A percentile compares a stretch with the other conserved stretches of the same genome.
phyloP scores from a whole-genome alignment of 1,284 basidiomycete genomes.

The Tylopilus sp. region DNA sequence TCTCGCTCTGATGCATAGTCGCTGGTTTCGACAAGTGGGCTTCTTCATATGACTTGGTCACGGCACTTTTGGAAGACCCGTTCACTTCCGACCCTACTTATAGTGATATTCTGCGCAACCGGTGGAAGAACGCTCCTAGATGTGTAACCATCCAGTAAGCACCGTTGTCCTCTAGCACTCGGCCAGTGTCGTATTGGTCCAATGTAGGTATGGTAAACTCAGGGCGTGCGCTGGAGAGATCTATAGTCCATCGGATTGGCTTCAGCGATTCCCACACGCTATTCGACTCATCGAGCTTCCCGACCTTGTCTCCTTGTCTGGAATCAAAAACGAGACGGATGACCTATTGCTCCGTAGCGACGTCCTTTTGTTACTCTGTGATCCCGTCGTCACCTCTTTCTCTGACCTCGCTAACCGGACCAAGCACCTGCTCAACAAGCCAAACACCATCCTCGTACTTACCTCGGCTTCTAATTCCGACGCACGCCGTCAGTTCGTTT shows the following conservation, averaged over 20 bases:
- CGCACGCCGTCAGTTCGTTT: conserved; percentile 13
- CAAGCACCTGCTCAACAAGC: conserved; percentile 40
- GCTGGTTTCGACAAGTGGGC: conserved; percentile 52
- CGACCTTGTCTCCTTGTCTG: conserved; percentile 23
- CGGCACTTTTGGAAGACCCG: conserved; percentile 65
- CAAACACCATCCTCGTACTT: conserved; percentile 52
- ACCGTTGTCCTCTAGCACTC: conserved; percentile 11
- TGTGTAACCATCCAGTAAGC: conserved; percentile 43
- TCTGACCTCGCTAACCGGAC: conserved; percentile 35
- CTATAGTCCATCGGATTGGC: conserved; percentile 47
- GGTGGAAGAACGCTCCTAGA: conserved; percentile 40
- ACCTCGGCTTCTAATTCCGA: conserved; percentile 32
- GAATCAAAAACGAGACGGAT: conserved; percentile 15
- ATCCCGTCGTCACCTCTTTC: conserved; percentile 51
- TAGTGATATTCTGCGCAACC: conserved; percentile 39
- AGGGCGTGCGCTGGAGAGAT: conserved; percentile 17
- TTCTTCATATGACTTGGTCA: conserved; percentile 53
- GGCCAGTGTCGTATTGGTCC: neutral
- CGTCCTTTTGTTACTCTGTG: conserved; percentile 55
- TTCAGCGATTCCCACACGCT: conserved; percentile 48
- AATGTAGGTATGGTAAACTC: conserved; percentile 24
- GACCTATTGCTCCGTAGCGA: conserved; percentile 48
- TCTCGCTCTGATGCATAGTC: conserved; percentile 37
- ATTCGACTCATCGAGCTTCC: conserved; percentile 48
- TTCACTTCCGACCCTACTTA: conserved; percentile 48